Evolutionary conservation across 2,329 filamentous ascomycete species (phyloP), one percentile per base, ranked within the genome.

Genomic region (Moelleriella libera): DNA sequence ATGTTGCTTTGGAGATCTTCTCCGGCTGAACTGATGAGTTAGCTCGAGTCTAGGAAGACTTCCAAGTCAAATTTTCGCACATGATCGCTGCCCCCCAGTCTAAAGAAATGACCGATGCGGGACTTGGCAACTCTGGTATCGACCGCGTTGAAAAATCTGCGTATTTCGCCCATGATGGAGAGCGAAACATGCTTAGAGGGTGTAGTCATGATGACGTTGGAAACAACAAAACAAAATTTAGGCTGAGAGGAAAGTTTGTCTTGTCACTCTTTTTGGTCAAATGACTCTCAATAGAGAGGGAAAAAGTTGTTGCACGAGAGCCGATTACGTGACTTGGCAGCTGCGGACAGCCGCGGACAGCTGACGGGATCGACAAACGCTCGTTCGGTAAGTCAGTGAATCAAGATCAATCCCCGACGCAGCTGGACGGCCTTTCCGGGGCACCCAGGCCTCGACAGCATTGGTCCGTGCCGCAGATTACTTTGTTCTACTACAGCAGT

Each of bases 1-100:
- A 88, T 50, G 74, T 80, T 37, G 83, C 75, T 39, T 78, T 78
- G 50, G 75, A 74, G 45, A 87, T 78, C 58, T 84, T 80, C 45
- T 80, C 72, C 32, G 76, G 76, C 83, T 88, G 34, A 8, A 49
- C 51, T 37, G 12, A 42, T 29, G 40, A 8, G 29, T 41, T 9
- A 42, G 43, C n/a, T 29, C 6, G 11, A 21, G 32, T 30, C 8
- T 5, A 49, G 46, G 34, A 50, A 45, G 52, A 7, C 50, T 12
- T 28, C 4, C 30, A 11, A 39, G 28, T 46, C 9, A 42, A 14
- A 42, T 12, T 2, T 12, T 21, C 49, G n/a, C 28, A 51, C 49
- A 14, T 49, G 48, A 39, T 44, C 41, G 31, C 47, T 49, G 12
- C 39, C 47, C 9, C 11, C 45, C 12, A 51, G 47, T 14, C 44